phyloP scores from a whole-genome alignment of 2,329 filamentous ascomycete genomes.

The Dothideomycetes sp. region DNA sequence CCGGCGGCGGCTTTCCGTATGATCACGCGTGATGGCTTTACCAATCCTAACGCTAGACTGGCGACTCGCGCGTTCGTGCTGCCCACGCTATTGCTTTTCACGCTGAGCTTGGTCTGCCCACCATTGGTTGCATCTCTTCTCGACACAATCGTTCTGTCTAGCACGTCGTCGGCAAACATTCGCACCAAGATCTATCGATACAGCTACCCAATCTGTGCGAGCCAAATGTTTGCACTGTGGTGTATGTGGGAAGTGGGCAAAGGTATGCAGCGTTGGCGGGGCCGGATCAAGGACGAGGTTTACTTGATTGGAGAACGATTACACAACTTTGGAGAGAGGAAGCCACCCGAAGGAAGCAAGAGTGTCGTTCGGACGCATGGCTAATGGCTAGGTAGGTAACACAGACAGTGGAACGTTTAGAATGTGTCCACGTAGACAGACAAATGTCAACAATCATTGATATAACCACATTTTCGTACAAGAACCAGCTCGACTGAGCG shows the following conservation, averaged over 20 bases:
- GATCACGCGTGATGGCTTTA: slow-evolving; percentile 59
- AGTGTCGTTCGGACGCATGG: slow-evolving; percentile 23
- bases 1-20: slow-evolving; percentile 68
- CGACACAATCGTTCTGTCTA: slow-evolving; percentile 11
- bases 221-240: slow-evolving; percentile 39
- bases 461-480: slow-evolving; percentile 8
- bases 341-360: slow-evolving; percentile 25
- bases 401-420: background rate
- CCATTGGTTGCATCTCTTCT: slow-evolving; percentile 45
- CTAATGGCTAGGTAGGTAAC: background rate
- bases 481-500: background rate
- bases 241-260: slow-evolving; percentile 42
- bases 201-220: slow-evolving; percentile 60
- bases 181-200: slow-evolving; percentile 48
- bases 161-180: slow-evolving; percentile 3
- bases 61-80: slow-evolving; percentile 82
- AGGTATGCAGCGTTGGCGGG: slow-evolving; percentile 66
- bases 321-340: slow-evolving; percentile 77
- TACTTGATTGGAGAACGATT: slow-evolving; percentile 90
- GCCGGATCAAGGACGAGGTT: slow-evolving; percentile 81
- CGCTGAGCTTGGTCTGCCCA: slow-evolving; percentile 55
- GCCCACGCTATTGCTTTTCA: slow-evolving; percentile 56
- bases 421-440: no score
- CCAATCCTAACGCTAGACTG: slow-evolving; percentile 67
- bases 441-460: slow-evolving; percentile 9